phyloP scores from a whole-genome alignment of 2,329 filamentous ascomycete species.

The Ceratocystis smalleyi region DNA sequence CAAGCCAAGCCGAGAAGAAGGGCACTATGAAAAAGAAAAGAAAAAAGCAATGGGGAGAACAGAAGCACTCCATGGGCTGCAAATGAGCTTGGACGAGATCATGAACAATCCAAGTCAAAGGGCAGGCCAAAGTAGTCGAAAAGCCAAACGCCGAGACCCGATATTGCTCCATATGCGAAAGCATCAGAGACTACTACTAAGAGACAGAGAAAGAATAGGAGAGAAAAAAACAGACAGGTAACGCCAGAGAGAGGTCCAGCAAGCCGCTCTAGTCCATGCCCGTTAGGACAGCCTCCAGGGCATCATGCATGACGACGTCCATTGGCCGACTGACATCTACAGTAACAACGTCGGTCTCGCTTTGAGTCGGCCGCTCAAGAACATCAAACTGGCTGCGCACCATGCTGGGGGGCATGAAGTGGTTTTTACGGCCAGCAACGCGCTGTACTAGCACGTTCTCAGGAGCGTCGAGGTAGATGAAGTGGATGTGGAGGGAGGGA shows the following conservation, averaged over 20 bases:
- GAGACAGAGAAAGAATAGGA: neutral
- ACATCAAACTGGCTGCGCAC: slow-evolving; percentile 80
- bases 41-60: neutral
- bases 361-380: slow-evolving; percentile 62
- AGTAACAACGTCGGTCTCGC: slow-evolving; percentile 57
- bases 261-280: slow-evolving; percentile 28
- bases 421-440: slow-evolving; percentile 58
- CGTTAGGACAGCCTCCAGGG: slow-evolving; percentile 40
- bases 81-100: slow-evolving; percentile 10
- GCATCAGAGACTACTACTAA: neutral
- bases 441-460: slow-evolving; percentile 62
- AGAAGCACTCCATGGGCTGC: neutral
- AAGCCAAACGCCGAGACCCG: neutral
- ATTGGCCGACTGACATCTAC: slow-evolving; percentile 49
- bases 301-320: slow-evolving; percentile 44
- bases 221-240: slow-evolving; percentile 3
- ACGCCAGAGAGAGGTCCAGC: neutral
- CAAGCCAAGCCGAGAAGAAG: neutral
- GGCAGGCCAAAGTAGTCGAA: neutral
- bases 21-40: neutral
- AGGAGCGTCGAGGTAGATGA: slow-evolving; percentile 73
- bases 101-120: slow-evolving; percentile 10
- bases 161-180: neutral
- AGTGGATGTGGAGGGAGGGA: slow-evolving; percentile 64
- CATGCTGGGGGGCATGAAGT: slow-evolving; percentile 96